These are phyloP conservation scores for Penicillium argentinense DNA, from an alignment of 495 filamentous ascomycete genomes.

Conservation along the genomic window DNA sequence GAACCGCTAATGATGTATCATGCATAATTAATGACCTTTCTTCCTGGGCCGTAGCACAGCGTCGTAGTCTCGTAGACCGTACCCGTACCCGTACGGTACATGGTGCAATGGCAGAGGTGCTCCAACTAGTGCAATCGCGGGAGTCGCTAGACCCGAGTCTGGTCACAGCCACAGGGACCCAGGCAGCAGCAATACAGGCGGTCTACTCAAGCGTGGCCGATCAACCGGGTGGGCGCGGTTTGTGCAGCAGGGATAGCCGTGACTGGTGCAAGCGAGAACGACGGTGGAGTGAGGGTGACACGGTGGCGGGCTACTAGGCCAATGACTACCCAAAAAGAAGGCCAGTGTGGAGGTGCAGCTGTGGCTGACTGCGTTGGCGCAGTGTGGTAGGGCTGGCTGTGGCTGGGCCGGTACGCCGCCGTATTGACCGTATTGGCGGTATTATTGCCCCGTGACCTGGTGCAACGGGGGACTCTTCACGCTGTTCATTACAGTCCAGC, in stretches of 20 bases:
- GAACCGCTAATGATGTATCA: constrained; percentile 9
- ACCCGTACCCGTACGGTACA: too few species aligned
- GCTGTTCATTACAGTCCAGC: too few species aligned
- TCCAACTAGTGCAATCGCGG: neutral
- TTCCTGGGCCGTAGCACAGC: neutral
- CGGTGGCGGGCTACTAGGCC: constrained; percentile 8
- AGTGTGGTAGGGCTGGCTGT: constrained; percentile 26
- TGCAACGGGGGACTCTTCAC: too few species aligned
- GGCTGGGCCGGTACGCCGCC: constrained; percentile 18
- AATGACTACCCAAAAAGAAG: neutral
- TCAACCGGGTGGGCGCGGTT: neutral
- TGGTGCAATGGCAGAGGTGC: neutral
- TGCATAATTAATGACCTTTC: constrained; percentile 7
- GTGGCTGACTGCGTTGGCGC: constrained; percentile 22
- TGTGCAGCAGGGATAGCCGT: neutral
- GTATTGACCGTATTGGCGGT: neutral
- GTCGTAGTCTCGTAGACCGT: neutral
- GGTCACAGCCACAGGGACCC: neutral
- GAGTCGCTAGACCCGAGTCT: too few species aligned
- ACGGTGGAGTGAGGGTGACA: constrained; percentile 14
- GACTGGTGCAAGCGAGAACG: constrained; percentile 10
- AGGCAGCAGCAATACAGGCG: constrained; percentile 24
- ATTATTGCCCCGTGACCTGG: too few species aligned
- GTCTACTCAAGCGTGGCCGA: constrained; percentile 3
- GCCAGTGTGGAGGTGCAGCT: neutral